Conservation (phyloP, 176 grass and related monocot species). For the Oryza longistaminata region DNA sequence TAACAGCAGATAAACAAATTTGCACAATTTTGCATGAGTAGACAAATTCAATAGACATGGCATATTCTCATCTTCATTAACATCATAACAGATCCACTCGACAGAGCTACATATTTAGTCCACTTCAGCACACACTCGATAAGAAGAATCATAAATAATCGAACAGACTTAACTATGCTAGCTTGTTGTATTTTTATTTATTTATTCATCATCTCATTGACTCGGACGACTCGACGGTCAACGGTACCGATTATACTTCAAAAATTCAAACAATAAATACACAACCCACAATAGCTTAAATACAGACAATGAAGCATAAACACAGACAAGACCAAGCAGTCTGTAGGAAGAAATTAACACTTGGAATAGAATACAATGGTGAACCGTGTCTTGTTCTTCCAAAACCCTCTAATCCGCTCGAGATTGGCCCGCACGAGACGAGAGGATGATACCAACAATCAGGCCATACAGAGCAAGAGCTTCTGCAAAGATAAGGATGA, state of each 20-base stretch:
- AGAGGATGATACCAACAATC: background rate
- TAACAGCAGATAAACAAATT: too few relatives aligned
- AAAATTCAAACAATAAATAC: conserved; percentile 48
- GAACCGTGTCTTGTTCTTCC: background rate
- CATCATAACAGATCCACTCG: too few relatives aligned
- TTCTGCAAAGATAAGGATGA: background rate
- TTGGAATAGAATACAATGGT: background rate
- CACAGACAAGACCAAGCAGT: background rate
- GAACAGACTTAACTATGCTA: conserved; percentile 17
- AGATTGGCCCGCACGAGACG: background rate
- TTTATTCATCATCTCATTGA: background rate
- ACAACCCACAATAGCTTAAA: conserved; percentile 15
- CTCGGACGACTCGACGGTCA: too few relatives aligned
- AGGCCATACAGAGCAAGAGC: background rate
- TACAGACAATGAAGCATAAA: background rate
- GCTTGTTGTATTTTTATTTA: conserved; percentile 21
- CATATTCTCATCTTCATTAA: too few relatives aligned
- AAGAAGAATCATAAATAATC: background rate
- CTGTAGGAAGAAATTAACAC: background rate
- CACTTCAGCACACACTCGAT: background rate
- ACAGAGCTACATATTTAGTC: too few relatives aligned
- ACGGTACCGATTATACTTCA: conserved; percentile 37
- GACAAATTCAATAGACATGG: too few relatives aligned
- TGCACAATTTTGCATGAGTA: too few relatives aligned
- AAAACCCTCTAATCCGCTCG: background rate